Evolutionary conservation across 208 protist species (phyloP).

Genomic region (Kentomonas sorsogonicus): DNA sequence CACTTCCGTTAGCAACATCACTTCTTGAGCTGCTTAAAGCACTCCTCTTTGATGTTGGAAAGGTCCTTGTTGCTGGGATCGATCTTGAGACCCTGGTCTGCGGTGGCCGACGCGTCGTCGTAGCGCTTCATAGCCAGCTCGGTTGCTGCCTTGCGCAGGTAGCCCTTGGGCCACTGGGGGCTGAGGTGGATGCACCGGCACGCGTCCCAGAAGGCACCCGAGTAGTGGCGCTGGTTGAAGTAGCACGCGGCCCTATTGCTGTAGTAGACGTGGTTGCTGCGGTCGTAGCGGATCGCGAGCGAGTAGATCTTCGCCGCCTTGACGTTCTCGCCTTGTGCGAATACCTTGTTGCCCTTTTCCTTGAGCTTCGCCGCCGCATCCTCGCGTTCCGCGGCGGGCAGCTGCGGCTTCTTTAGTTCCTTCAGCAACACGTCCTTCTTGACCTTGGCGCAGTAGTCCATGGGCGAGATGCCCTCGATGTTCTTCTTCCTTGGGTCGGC

Average conservation of each 20-base stretch:
- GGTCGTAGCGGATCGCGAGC: constrained; percentile 84
- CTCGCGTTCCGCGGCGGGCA: constrained; percentile 30
- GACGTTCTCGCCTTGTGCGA: constrained; percentile 76
- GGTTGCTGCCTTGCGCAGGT: constrained; percentile 82
- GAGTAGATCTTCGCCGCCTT: constrained; percentile 92
- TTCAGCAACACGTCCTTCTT: constrained; percentile 38
- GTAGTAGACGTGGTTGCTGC: constrained; percentile 86
- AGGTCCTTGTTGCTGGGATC: constrained; percentile 70
- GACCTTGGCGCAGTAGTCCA: constrained; percentile 28
- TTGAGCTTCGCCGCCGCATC: constrained; percentile 72
- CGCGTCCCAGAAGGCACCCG: constrained; percentile 85
- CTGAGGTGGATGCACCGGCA: constrained; percentile 78
- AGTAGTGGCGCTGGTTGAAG: constrained; percentile 82
- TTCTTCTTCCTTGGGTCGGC: constrained; percentile 61
- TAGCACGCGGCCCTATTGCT: constrained; percentile 91
- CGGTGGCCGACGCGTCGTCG: constrained; percentile 53
- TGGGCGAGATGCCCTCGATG: constrained; percentile 47
- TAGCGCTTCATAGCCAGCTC: constrained; percentile 62
- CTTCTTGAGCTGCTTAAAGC: constrained; percentile 34
- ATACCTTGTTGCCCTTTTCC: constrained; percentile 88
- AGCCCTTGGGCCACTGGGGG: constrained; percentile 89
- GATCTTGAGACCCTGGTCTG: constrained; percentile 51
- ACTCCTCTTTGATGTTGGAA: constrained; percentile 53
- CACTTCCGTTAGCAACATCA: constrained; percentile 15
- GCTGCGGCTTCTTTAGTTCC: constrained; percentile 64